Conservation (phyloP, 768 basidiomycete species). For the Pisolithus microcarpus region DNA sequence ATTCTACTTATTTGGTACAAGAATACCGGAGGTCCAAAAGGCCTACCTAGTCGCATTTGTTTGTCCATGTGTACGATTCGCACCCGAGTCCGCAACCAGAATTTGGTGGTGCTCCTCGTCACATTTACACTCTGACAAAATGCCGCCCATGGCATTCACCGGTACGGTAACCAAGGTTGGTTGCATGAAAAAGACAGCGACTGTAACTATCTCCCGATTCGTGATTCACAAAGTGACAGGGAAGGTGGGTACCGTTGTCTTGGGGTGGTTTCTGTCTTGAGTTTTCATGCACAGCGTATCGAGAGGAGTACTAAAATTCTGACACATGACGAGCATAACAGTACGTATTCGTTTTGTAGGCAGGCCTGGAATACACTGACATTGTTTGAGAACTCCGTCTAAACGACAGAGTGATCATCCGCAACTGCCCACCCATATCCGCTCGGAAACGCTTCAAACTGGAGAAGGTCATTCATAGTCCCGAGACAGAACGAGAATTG, state of each 20-base stretch:
- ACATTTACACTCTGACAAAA: slow-evolving; percentile 21
- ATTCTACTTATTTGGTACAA: background rate
- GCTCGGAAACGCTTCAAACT: slow-evolving; percentile 71
- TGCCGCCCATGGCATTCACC: slow-evolving; percentile 74
- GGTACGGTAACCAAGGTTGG: slow-evolving; percentile 78
- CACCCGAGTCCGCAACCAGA: too few relatives aligned
- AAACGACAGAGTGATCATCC: slow-evolving; percentile 69
- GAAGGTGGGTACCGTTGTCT: slow-evolving; percentile 45
- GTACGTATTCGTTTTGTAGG: slow-evolving; percentile 35
- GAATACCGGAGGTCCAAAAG: too few relatives aligned
- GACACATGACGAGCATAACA: slow-evolving; percentile 64
- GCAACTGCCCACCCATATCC: slow-evolving; percentile 76
- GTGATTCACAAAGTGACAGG: slow-evolving; percentile 67
- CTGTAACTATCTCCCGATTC: slow-evolving; percentile 72
- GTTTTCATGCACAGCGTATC: slow-evolving; percentile 43
- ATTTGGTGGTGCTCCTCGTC: background rate
- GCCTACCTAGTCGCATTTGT: too few relatives aligned
- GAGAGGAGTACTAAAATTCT: slow-evolving; percentile 73
- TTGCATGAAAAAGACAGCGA: slow-evolving; percentile 78
- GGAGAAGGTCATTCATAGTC: slow-evolving; percentile 60
- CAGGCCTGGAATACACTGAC: slow-evolving; percentile 4
- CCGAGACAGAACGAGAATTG: slow-evolving; percentile 52
- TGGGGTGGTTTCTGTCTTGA: background rate
- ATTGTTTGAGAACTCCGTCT: slow-evolving; percentile 46
- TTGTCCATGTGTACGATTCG: too few relatives aligned